Base-by-base conservation (phyloP, 495 filamentous ascomycete species). In the Podospora australis region DNA sequence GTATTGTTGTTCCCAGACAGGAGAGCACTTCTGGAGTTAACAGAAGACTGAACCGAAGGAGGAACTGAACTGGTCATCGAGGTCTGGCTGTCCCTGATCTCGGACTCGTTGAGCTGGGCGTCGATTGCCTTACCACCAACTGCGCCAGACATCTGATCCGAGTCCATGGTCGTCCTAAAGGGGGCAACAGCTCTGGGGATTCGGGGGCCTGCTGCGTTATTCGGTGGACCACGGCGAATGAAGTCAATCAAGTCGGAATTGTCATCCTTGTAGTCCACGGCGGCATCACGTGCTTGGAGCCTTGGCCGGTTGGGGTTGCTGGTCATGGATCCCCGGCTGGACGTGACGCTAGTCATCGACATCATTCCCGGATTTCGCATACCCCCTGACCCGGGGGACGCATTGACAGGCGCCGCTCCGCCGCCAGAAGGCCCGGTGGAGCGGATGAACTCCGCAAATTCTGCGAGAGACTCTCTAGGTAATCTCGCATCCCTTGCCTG, bases 191-290 rank as follows among this genome's bases (percentile, higher is more conserved):
- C 76, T n/a, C 84, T 86, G 24, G 88, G 84, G 54, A 90, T 90
- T 24, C 87, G 79, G 40, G 78, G 86, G 44, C 72, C 70, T 11
- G 64, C 60, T 24, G 63, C 64, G 8, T 60, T 60, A 44, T 66
- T 71, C 0, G 82, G 79, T 6, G 91, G 83, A 1, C 91, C 87
- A 64, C 86, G 81, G 40, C 90, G 82, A 44, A 98, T 90, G 68
- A 97, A 97, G 57, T 97, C 88, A 43, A 96, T 94, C 30, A 98
- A 68, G 50, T 95, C 92, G 2, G 84, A 83, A 39, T 81, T 95
- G 55, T 81, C 78, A 39, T 81, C 80, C 34, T 73, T 76, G 22
- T 70, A 69, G 20, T 78, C 69, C 17, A 78, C 72, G 23, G 75
- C 70, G n/a, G 88, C 78, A 52, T 82, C 78, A 14, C 90, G 83